These are phyloP conservation scores for Boletus eberwhitei DNA, from an alignment of 768 basidiomycete species.

Conservation along the genomic window DNA sequence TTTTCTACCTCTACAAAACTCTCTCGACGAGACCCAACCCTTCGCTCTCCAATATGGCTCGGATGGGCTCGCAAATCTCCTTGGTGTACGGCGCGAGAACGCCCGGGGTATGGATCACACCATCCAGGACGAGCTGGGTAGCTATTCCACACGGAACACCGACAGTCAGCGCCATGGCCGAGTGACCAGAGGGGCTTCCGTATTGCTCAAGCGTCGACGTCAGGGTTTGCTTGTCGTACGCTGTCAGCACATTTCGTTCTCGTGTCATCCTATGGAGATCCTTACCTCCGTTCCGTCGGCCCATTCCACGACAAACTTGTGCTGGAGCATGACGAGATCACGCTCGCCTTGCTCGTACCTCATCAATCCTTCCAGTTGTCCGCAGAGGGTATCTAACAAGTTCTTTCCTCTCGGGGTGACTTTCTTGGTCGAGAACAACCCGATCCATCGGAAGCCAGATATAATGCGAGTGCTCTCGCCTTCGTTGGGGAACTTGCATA, in stretches of 20 bases:
- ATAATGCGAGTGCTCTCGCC: slow-evolving; percentile 74
- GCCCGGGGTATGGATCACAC: slow-evolving; percentile 72
- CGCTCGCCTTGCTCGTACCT: slow-evolving; percentile 87
- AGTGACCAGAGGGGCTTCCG: slow-evolving; percentile 73
- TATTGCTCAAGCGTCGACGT: slow-evolving; percentile 92
- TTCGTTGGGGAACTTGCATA: slow-evolving; percentile 71
- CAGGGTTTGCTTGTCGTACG: slow-evolving; percentile 58
- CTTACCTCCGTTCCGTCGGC: slow-evolving; percentile 71
- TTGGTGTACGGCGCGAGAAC: slow-evolving; percentile 85
- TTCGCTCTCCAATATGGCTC: slow-evolving; percentile 64
- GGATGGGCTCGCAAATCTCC: slow-evolving; percentile 76
- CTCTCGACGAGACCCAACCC: slow-evolving; percentile 72
- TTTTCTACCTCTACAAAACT: slow-evolving; percentile 43
- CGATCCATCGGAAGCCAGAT: slow-evolving; percentile 91
- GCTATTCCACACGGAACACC: slow-evolving; percentile 95
- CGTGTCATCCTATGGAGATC: neutral
- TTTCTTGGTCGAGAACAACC: slow-evolving; percentile 75
- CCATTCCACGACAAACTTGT: slow-evolving; percentile 94
- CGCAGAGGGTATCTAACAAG: slow-evolving; percentile 92
- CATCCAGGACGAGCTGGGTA: slow-evolving; percentile 86
- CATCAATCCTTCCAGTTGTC: slow-evolving; percentile 86
- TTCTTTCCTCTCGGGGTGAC: slow-evolving; percentile 64
- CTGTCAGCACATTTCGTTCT: slow-evolving; percentile 1
- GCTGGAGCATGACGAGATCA: slow-evolving; percentile 96
- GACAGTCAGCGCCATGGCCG: slow-evolving; percentile 90